Percentiles rank a stretch among this genome's conserved stretches.
Conservation (phyloP, 352 stramenopile species). For the Phytopythium helicoides region DNA sequence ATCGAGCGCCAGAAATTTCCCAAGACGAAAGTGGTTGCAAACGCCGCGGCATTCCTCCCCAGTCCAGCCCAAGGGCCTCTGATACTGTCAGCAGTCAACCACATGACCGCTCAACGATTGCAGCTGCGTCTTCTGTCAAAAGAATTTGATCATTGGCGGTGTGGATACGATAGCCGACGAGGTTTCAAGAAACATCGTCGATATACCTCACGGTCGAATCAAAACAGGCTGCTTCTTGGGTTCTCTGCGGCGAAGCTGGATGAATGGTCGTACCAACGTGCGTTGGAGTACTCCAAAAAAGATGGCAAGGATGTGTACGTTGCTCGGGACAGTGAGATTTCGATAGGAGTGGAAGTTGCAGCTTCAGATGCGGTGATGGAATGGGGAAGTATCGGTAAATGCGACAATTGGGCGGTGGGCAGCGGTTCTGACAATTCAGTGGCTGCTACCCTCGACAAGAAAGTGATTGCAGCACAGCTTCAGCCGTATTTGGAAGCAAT, state of each 20-base stretch:
- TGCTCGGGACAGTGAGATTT: conserved; percentile 41
- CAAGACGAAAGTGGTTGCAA: conserved; percentile 35
- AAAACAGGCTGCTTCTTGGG: conserved; percentile 37
- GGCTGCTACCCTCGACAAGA: conserved; percentile 14
- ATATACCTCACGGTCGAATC: conserved; percentile 31
- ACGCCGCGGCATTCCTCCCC: conserved; percentile 34
- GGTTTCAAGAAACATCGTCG: conserved; percentile 20
- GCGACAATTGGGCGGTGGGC: conserved; percentile 37
- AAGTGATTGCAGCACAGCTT: conserved; percentile 15
- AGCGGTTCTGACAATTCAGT: conserved; percentile 19
- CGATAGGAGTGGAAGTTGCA: conserved; percentile 43
- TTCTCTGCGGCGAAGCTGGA: conserved; percentile 27
- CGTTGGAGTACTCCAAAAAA: conserved; percentile 6
- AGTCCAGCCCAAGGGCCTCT: conserved; percentile 8
- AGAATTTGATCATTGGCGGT: conserved; percentile 46
- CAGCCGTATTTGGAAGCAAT: conserved; percentile 4
- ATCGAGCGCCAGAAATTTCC: conserved; percentile 11
- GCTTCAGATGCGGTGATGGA: conserved; percentile 44
- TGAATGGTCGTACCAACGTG: background rate
- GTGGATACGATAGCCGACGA: conserved; percentile 31
- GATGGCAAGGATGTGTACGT: background rate
- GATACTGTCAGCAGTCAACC: conserved; percentile 30
- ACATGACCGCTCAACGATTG: conserved; percentile 31
- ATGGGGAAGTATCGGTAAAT: conserved; percentile 38
- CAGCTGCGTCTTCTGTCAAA: conserved; percentile 31